These are phyloP conservation scores for Globisporangium acanthophoron DNA, from an alignment of 352 stramenopile genomes.

Conservation along the genomic window DNA sequence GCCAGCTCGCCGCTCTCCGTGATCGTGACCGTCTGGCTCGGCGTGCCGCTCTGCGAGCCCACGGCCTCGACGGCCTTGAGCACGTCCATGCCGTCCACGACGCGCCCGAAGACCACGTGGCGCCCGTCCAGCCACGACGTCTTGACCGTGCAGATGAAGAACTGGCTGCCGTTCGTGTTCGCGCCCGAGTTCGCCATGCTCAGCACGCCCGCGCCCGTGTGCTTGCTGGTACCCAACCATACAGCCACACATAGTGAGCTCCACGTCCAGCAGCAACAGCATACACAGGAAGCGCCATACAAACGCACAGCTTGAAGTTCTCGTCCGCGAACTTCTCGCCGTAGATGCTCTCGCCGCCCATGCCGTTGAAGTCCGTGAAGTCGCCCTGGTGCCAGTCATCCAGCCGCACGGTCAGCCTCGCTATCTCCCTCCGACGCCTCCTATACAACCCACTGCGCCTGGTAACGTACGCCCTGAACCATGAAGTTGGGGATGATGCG, in stretches of 20 bases:
- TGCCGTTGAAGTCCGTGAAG: conserved; percentile 88
- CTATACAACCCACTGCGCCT: too few species aligned
- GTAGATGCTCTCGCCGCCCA: conserved; percentile 93
- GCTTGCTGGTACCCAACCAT: conserved; percentile 30
- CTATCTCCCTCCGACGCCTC: too few species aligned
- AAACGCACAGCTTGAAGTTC: conserved; percentile 91
- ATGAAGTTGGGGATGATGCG: conserved; percentile 96
- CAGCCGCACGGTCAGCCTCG: neutral
- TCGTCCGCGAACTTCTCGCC: conserved; percentile 95
- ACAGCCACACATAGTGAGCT: neutral
- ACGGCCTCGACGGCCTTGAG: conserved; percentile 95
- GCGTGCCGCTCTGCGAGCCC: conserved; percentile 88
- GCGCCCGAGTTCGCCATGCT: conserved; percentile 83
- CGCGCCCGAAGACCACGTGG: conserved; percentile 92
- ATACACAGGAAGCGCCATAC: neutral
- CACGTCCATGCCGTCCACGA: conserved; percentile 95
- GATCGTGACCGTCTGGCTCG: conserved; percentile 87
- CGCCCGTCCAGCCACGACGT: conserved; percentile 87
- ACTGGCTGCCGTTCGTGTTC: conserved; percentile 96
- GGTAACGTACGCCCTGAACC: conserved; percentile 64
- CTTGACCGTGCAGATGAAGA: conserved; percentile 96
- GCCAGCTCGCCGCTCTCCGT: conserved; percentile 92
- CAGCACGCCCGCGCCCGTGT: conserved; percentile 58
- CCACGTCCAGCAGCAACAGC: neutral
- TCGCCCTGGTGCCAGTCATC: conserved; percentile 33